Percentiles rank a stretch among this genome's conserved stretches.
Conservation (phyloP, 2,329 filamentous ascomycete species). For the Penicillium sp. region DNA sequence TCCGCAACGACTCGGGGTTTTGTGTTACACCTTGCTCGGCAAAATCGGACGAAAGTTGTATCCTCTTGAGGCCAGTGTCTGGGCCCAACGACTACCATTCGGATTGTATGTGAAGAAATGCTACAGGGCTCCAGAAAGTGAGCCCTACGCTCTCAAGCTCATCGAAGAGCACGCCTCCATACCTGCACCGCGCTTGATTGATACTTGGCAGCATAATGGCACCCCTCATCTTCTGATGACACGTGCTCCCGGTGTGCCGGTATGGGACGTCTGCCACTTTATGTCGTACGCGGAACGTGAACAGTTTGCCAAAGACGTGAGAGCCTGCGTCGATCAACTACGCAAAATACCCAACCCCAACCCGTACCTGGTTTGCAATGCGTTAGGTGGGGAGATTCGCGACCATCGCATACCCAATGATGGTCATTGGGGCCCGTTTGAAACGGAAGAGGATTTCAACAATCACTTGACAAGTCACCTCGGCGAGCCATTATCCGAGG, state of each 20-base stretch:
- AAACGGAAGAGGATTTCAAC: constrained; percentile 7
- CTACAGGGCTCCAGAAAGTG: background rate
- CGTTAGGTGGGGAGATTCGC: background rate
- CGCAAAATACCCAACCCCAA: constrained; percentile 10
- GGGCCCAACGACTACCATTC: constrained; percentile 11
- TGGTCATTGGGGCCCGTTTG: constrained; percentile 20
- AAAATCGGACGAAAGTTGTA: background rate
- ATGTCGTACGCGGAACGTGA: constrained; percentile 11
- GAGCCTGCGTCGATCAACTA: background rate
- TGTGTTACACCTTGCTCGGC: background rate
- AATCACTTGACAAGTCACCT: constrained; percentile 40
- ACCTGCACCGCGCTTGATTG: background rate
- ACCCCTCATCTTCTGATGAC: constrained; percentile 4
- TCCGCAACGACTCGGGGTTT: background rate
- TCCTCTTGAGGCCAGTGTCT: background rate
- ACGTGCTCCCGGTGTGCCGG: background rate
- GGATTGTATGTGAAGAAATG: constrained; percentile 12
- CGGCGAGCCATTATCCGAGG: constrained; percentile 23
- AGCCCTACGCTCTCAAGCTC: constrained; percentile 1
- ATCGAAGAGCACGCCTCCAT: constrained; percentile 5
- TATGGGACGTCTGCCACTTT: background rate
- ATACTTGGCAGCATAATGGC: background rate
- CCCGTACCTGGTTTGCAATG: constrained; percentile 1
- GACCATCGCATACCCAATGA: constrained; percentile 6
- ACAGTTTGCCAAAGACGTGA: background rate